Evolutionary conservation across 2,329 filamentous ascomycete genomes (phyloP).

Genomic region (Fusarium tanahbumbuense): DNA sequence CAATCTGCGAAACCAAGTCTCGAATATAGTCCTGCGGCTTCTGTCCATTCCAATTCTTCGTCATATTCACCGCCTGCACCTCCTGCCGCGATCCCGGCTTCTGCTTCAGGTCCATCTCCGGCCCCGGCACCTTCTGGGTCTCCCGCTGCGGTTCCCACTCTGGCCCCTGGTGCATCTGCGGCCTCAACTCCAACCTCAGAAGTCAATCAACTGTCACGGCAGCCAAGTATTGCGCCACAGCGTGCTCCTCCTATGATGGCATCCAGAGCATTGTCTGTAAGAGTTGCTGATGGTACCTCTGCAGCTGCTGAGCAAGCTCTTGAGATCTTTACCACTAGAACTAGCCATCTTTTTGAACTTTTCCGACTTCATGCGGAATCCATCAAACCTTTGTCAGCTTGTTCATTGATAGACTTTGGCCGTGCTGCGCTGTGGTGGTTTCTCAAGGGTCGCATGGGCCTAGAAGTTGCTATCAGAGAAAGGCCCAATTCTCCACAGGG

Average conservation of each 20-base stretch:
- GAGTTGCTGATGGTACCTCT: slow-evolving; percentile 55
- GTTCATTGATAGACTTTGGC: slow-evolving; percentile 74
- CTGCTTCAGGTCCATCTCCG: slow-evolving; percentile 2
- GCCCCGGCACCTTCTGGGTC: slow-evolving; percentile 2
- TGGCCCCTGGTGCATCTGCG: not conserved
- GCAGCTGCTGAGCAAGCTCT: slow-evolving; percentile 74
- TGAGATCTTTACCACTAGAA: slow-evolving; percentile 75
- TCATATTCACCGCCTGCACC: slow-evolving; percentile 44
- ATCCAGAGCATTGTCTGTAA: slow-evolving; percentile 52
- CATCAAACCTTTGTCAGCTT: slow-evolving; percentile 72
- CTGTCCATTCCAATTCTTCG: slow-evolving; percentile 51
- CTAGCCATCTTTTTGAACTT: slow-evolving; percentile 78
- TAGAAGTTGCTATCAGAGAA: slow-evolving; percentile 78
- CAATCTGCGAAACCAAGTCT: slow-evolving; percentile 42
- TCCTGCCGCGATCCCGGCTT: slow-evolving; percentile 21
- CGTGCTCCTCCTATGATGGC: slow-evolving; percentile 47
- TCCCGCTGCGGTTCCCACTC: slow-evolving; percentile 3
- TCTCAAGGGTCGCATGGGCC: slow-evolving; percentile 78
- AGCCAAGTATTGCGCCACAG: slow-evolving; percentile 42
- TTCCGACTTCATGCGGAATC: slow-evolving; percentile 84
- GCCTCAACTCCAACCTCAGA: slow-evolving; percentile 27
- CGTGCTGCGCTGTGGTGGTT: slow-evolving; percentile 91
- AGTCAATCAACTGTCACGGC: slow-evolving; percentile 39
- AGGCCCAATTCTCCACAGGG: slow-evolving; percentile 64
- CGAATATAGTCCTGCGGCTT: slow-evolving; percentile 58